Percentiles rank a stretch among this genome's conserved stretches.
Conservation (phyloP, 208 protist genomes). For the Wallacemonas sp. region DNA sequence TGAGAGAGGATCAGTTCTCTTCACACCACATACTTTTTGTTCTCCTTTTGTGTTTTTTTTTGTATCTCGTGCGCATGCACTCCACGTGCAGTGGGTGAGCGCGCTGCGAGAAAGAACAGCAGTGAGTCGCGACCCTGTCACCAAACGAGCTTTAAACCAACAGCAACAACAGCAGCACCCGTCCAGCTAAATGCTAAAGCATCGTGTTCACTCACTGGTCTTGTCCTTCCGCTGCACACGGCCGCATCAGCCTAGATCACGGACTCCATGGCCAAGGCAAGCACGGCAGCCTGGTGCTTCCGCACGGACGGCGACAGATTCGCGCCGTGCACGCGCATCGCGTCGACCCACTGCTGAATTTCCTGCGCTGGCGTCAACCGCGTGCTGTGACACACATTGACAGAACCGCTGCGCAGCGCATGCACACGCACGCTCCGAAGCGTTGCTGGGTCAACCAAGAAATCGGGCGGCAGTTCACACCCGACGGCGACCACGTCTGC, state of each 20-base stretch:
- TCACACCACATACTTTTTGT: too few species aligned
- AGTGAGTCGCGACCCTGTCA: too few species aligned
- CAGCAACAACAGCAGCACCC: too few species aligned
- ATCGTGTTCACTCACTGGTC: too few species aligned
- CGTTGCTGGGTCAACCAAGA: slow-evolving; percentile 57
- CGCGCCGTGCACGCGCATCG: slow-evolving; percentile 63
- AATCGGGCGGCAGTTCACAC: slow-evolving; percentile 49
- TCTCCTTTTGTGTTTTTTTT: background rate
- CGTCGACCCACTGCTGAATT: slow-evolving; percentile 55
- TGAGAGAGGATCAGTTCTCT: too few species aligned
- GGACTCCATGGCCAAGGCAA: slow-evolving; percentile 41
- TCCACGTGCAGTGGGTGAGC: too few species aligned
- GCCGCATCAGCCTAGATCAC: slow-evolving; percentile 25
- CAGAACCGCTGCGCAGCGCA: slow-evolving; percentile 18
- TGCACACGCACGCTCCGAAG: slow-evolving; percentile 39
- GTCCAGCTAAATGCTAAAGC: too few species aligned
- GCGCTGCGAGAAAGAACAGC: too few species aligned
- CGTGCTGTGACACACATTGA: background rate
- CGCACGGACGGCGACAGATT: slow-evolving; percentile 26
- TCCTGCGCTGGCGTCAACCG: slow-evolving; percentile 11
- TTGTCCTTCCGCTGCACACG: too few species aligned
- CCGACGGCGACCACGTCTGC: slow-evolving; percentile 5
- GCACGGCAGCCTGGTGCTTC: slow-evolving; percentile 48
- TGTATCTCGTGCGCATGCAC: too few species aligned
- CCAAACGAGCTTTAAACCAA: too few species aligned